Percentiles rank a stretch among this genome's conserved stretches.
phyloP scores from a whole-genome alignment of 2,329 filamentous ascomycete genomes.

The Xylariaceae sp. region DNA sequence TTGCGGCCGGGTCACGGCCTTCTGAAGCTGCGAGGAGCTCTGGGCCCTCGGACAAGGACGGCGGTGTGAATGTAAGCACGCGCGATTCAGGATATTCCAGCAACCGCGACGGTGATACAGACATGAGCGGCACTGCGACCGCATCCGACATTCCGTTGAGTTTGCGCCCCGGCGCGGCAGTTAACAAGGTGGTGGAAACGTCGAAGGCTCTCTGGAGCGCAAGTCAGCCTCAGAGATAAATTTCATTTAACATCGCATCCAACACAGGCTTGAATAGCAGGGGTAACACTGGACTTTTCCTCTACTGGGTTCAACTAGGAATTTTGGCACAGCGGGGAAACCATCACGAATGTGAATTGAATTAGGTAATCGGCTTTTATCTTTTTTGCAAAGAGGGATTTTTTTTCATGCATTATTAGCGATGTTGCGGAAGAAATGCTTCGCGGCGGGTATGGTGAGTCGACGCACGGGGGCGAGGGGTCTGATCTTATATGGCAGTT shows the following conservation, averaged over 20 bases:
- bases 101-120: conserved; percentile 41
- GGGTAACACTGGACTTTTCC: too few species aligned
- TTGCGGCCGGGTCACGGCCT: conserved; percentile 59
- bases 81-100: conserved; percentile 49
- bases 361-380: too few species aligned
- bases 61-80: conserved; percentile 39
- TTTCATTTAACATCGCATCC: too few species aligned
- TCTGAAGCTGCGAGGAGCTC: conserved; percentile 45
- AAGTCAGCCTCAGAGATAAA: conserved; percentile 30
- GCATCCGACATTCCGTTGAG: conserved; percentile 43
- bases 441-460: too few species aligned
- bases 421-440: too few species aligned
- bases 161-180: conserved; percentile 51
- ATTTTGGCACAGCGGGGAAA: too few species aligned
- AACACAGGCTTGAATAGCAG: too few species aligned
- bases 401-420: too few species aligned
- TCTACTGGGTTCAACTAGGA: too few species aligned
- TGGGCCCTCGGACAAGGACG: conserved; percentile 40
- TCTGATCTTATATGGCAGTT: conserved; percentile 1
- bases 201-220: conserved; percentile 59
- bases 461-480: background rate
- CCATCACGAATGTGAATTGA: too few species aligned
- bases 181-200: conserved; percentile 58
- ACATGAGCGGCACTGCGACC: conserved; percentile 45
- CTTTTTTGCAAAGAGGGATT: too few species aligned